These are phyloP conservation scores for Pyrenochaeta sp. DNA, from an alignment of 2,329 filamentous ascomycete genomes.

Conservation along the genomic window DNA sequence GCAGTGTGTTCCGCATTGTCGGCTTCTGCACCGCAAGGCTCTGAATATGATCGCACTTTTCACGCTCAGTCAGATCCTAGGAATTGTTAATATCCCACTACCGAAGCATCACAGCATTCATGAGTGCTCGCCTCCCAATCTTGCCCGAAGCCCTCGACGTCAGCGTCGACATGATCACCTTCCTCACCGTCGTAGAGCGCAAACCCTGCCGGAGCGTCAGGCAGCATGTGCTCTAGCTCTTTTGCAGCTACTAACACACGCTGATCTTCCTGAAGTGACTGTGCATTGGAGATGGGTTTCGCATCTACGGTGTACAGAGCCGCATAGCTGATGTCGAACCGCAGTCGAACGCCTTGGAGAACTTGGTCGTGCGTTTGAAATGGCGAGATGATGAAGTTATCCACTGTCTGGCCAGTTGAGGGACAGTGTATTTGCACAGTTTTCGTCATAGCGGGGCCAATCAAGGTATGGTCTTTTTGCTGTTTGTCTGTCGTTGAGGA, in stretches of 20 bases:
- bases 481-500: no score
- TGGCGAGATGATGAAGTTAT: constrained; percentile 14
- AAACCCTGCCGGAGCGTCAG: constrained; percentile 11
- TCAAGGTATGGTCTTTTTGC: no score
- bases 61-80: constrained; percentile 14
- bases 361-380: constrained; percentile 20
- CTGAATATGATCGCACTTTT: constrained; percentile 16
- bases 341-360: constrained; percentile 16
- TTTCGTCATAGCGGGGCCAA: constrained; percentile 1
- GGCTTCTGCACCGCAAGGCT: constrained; percentile 14
- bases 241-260: constrained; percentile 15
- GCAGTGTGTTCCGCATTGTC: constrained; percentile 8
- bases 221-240: constrained; percentile 8
- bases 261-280: constrained; percentile 16
- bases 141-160: constrained; percentile 4
- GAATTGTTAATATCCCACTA: not conserved
- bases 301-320: constrained; percentile 17
- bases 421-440: constrained; percentile 15
- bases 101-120: no score
- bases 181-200: constrained; percentile 16
- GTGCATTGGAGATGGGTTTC: constrained; percentile 10
- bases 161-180: constrained; percentile 8
- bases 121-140: constrained; percentile 12
- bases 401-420: constrained; percentile 7
- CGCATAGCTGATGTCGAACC: constrained; percentile 13